Evolutionary conservation across 2,329 filamentous ascomycete species (phyloP).

Genomic region (Scedosporium apiospermum): DNA sequence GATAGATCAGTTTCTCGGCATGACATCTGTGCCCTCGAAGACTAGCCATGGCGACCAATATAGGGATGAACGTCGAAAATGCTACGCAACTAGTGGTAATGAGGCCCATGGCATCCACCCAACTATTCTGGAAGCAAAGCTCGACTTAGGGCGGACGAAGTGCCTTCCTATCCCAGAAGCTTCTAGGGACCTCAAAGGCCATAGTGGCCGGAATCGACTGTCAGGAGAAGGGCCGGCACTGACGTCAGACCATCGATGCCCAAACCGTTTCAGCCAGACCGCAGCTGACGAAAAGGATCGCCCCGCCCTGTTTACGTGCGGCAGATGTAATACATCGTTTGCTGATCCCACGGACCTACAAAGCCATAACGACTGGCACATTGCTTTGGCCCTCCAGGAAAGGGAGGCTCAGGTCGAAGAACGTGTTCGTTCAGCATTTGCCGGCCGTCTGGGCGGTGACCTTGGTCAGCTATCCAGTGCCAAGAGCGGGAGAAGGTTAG

Average conservation of each 20-base stretch:
- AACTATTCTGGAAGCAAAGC: neutral
- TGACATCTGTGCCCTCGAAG: conserved; percentile 18
- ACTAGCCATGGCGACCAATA: neutral
- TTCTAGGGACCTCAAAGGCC: neutral
- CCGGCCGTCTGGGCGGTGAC: conserved; percentile 10
- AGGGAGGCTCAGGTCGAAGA: conserved; percentile 33
- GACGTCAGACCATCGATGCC: conserved; percentile 3
- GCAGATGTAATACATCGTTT: conserved; percentile 13
- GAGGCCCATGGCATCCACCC: neutral
- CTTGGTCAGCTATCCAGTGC: neutral
- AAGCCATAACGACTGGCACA: conserved; percentile 89
- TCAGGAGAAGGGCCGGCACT: neutral
- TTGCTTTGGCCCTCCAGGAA: conserved; percentile 75
- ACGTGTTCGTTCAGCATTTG: conserved; percentile 39
- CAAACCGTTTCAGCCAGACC: conserved; percentile 8
- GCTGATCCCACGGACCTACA: conserved; percentile 40
- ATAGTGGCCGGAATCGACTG: neutral
- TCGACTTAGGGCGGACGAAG: neutral
- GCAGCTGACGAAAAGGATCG: neutral
- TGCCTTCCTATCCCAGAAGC: neutral
- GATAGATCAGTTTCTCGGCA: conserved; percentile 50
- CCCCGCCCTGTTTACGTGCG: neutral
- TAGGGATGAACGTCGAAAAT: neutral
- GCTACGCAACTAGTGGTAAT: neutral
- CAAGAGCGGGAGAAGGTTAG: neutral